phyloP scores from a whole-genome alignment of 352 stramenopile genomes.

The Peronosclerospora sorghi region DNA sequence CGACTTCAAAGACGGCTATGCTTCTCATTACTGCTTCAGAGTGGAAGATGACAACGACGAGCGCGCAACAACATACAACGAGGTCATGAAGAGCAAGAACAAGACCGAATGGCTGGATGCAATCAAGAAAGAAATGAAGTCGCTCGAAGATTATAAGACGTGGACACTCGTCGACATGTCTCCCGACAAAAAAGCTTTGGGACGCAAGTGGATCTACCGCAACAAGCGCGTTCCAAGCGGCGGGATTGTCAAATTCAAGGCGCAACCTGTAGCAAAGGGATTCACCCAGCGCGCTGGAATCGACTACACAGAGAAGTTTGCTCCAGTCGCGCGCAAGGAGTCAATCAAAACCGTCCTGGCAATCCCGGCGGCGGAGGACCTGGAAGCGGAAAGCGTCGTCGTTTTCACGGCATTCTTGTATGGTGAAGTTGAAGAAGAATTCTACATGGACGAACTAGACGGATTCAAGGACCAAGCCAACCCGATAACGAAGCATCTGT shows the following conservation, averaged over 20 bases:
- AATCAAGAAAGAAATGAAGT: neutral
- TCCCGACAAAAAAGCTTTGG: neutral
- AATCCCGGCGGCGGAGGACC: too few relatives aligned
- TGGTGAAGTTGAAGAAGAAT: neutral
- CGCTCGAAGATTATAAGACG: neutral
- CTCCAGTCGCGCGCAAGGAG: neutral
- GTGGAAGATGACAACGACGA: neutral
- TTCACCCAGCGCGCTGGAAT: neutral
- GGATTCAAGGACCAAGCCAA: too few relatives aligned
- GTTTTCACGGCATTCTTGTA: neutral
- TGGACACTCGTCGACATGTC: neutral
- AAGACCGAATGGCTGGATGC: neutral
- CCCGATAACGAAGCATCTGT: too few relatives aligned
- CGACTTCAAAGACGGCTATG: neutral
- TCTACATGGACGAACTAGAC: neutral
- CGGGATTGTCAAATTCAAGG: neutral
- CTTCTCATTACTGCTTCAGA: neutral
- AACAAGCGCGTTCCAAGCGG: neutral
- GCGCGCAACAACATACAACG: neutral
- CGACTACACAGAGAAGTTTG: neutral
- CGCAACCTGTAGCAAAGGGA: neutral
- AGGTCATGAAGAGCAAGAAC: neutral
- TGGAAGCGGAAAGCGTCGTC: neutral
- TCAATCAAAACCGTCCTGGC: neutral
- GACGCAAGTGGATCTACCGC: neutral